phyloP scores from a whole-genome alignment of 1,139 yeast species.

The Arxiozyma slooffiae region DNA sequence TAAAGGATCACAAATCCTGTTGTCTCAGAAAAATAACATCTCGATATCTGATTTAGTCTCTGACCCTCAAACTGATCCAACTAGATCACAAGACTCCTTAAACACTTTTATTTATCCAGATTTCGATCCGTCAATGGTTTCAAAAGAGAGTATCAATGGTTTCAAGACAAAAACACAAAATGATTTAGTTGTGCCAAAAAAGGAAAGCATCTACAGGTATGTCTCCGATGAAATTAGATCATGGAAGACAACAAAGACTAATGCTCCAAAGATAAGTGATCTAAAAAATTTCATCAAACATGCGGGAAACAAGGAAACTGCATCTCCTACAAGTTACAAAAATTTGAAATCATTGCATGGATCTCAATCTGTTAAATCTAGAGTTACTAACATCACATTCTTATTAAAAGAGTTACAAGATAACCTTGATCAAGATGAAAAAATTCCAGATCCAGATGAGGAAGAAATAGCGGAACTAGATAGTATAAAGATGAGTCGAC shows the following conservation, averaged over 20 bases:
- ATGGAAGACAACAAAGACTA: slow-evolving; percentile 18
- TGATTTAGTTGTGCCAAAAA: slow-evolving; percentile 1
- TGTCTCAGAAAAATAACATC: slow-evolving; percentile 13
- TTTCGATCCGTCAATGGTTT: neutral
- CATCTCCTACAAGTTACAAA: slow-evolving; percentile 5
- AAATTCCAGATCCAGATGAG: slow-evolving; percentile 29
- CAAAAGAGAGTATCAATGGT: neutral
- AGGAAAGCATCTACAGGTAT: slow-evolving; percentile 10
- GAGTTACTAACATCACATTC: slow-evolving; percentile 30
- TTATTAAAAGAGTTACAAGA: slow-evolving; percentile 27
- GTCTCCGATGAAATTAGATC: slow-evolving; percentile 19
- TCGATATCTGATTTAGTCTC: slow-evolving; percentile 20
- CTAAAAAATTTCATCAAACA: slow-evolving; percentile 19
- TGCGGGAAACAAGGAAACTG: slow-evolving; percentile 6
- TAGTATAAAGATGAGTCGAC: slow-evolving; percentile 24
- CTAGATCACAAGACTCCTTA: neutral
- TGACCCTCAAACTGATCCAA: slow-evolving; percentile 8
- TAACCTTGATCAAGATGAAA: slow-evolving; percentile 16
- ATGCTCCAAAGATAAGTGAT: slow-evolving; percentile 25
- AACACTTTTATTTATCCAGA: neutral
- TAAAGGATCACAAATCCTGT: slow-evolving; percentile 24
- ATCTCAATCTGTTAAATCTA: slow-evolving; percentile 30
- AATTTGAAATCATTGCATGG: slow-evolving; percentile 16
- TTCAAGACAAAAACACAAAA: slow-evolving; percentile 3
- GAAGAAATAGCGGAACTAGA: slow-evolving; percentile 29